Evolutionary conservation across 192 early-diverging fungal genomes (phyloP).

Genomic region (Dissophora ornata): DNA sequence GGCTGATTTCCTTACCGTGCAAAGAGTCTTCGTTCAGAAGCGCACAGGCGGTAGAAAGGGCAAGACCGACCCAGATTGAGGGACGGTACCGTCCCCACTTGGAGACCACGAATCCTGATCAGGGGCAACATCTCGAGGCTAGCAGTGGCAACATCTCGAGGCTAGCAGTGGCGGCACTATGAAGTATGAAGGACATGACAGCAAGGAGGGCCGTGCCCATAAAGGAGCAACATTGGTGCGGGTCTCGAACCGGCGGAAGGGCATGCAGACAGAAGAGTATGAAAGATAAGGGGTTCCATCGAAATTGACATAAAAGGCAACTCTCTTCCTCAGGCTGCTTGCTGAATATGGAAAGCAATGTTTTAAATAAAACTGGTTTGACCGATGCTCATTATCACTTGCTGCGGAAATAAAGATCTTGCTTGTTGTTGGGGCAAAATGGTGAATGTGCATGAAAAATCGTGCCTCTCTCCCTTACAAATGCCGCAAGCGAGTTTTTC

Average conservation of each 20-base stretch:
- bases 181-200: slow-evolving; percentile 76
- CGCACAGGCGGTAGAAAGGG: slow-evolving; percentile 68
- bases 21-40: slow-evolving; percentile 59
- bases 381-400: no score
- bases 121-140: slow-evolving; percentile 83
- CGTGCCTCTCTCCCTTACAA: no score
- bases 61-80: slow-evolving; percentile 72
- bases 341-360: no score
- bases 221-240: slow-evolving; percentile 55
- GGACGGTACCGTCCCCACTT: slow-evolving; percentile 64
- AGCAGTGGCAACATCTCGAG: slow-evolving; percentile 63
- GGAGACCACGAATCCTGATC: no score
- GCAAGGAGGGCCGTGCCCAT: slow-evolving; percentile 60
- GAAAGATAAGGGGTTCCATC: no score
- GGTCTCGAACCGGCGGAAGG: slow-evolving; percentile 67
- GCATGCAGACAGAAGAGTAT: slow-evolving; percentile 72
- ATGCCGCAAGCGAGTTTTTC: no score
- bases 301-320: no score
- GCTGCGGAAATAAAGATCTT: no score
- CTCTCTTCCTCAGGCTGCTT: no score
- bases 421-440: no score
- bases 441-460: no score
- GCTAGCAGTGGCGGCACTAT: slow-evolving; percentile 76
- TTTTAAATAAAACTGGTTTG: no score
- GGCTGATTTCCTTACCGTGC: slow-evolving; percentile 66